Conservation (phyloP, 2,329 filamentous ascomycete species). For the Trichophyton benhamiae region DNA sequence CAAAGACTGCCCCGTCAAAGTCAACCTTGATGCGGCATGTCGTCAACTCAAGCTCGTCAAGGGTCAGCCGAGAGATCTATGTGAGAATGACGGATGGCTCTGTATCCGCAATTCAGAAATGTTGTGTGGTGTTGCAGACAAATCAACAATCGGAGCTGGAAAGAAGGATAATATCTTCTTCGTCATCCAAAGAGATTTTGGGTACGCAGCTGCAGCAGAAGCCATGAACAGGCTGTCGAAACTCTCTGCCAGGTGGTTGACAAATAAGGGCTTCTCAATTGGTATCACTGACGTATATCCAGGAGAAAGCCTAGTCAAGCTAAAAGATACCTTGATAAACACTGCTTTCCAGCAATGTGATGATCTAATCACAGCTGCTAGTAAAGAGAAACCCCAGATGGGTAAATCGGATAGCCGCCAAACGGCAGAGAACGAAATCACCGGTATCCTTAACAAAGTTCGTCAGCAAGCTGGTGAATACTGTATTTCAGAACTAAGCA, state of each 20-base stretch:
- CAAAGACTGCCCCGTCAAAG: slow-evolving; percentile 62
- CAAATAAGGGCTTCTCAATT: slow-evolving; percentile 89
- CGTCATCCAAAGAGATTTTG: slow-evolving; percentile 88
- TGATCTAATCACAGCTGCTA: slow-evolving; percentile 68
- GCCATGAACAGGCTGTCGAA: slow-evolving; percentile 92
- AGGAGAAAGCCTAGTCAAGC: slow-evolving; percentile 52
- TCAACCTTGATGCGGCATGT: slow-evolving; percentile 90
- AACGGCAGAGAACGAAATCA: slow-evolving; percentile 81
- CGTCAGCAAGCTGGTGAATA: slow-evolving; percentile 81
- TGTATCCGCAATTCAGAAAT: slow-evolving; percentile 93
- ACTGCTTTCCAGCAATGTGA: slow-evolving; percentile 72
- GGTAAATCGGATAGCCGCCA: slow-evolving; percentile 79
- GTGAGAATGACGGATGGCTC: slow-evolving; percentile 78
- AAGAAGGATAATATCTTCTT: slow-evolving; percentile 99
- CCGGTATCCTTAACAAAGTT: slow-evolving; percentile 82
- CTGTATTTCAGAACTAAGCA: slow-evolving; percentile 80
- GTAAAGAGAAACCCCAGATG: slow-evolving; percentile 68
- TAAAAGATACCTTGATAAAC: slow-evolving; percentile 65
- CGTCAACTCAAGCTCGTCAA: slow-evolving; percentile 50
- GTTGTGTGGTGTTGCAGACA: slow-evolving; percentile 97
- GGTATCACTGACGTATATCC: slow-evolving; percentile 92
- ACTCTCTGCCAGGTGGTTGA: slow-evolving; percentile 75
- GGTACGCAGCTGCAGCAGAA: slow-evolving; percentile 71
- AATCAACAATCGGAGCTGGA: slow-evolving; percentile 87
- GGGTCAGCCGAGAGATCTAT: slow-evolving; percentile 45